Conservation (phyloP, 2,329 filamentous ascomycete genomes). For the Metarhizium humberi region DNA sequence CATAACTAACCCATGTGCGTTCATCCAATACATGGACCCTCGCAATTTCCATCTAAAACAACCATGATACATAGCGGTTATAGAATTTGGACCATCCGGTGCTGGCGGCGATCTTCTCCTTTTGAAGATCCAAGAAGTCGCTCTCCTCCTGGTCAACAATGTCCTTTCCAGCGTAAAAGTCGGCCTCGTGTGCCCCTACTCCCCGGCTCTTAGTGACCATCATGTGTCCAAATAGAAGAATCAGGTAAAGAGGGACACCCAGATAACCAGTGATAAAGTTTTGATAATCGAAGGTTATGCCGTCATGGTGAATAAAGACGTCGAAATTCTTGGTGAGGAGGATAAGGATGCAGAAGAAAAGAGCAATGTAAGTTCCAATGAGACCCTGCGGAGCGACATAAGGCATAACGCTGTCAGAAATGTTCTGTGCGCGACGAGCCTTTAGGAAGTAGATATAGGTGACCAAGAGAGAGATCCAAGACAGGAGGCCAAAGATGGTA, state of each 20-base stretch:
- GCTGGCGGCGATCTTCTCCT: constrained; percentile 16
- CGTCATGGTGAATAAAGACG: constrained; percentile 51
- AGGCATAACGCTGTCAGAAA: constrained; percentile 45
- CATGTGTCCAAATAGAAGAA: constrained; percentile 62
- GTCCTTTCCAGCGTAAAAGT: constrained; percentile 66
- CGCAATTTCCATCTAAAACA: constrained; percentile 19
- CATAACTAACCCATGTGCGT: background rate
- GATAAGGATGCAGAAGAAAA: constrained; percentile 64
- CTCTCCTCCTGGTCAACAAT: constrained; percentile 65
- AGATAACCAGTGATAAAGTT: constrained; percentile 70
- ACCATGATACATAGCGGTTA: constrained; percentile 26
- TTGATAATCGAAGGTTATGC: constrained; percentile 58
- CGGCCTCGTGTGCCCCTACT: constrained; percentile 48
- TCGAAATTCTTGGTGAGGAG: constrained; percentile 76
- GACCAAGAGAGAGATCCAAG: constrained; percentile 59
- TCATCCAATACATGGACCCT: background rate
- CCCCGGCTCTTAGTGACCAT: constrained; percentile 41
- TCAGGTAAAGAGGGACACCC: constrained; percentile 66
- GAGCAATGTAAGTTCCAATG: constrained; percentile 56
- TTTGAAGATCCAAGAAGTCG: constrained; percentile 46
- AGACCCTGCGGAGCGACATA: constrained; percentile 66
- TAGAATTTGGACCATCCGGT: constrained; percentile 24
- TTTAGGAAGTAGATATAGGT: constrained; percentile 59
- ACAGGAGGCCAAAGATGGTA: constrained; percentile 57
- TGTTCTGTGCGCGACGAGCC: constrained; percentile 50